Evolutionary conservation across 352 stramenopile species (phyloP), one percentile per base, ranked within the genome.

Genomic region (Phytopythium delawarense): DNA sequence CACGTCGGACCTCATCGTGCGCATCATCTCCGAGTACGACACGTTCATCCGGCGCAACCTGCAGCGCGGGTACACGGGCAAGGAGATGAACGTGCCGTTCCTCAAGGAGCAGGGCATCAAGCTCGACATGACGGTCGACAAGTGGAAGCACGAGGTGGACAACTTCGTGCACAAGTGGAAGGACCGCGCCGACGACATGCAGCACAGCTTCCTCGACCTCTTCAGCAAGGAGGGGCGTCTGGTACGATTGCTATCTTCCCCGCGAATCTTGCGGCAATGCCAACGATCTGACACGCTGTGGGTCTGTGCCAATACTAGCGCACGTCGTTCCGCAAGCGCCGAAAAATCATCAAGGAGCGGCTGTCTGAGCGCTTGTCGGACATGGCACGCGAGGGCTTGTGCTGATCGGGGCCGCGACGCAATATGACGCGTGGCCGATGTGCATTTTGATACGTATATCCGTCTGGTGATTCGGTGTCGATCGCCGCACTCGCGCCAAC

Each of bases 81-180:
- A 96, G 70, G 90, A 96, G 51, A 96, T 97, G 88, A 97, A 97
- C 59, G 88, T 96, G 49, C 82, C 84, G 49, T 90, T 89, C 66
- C 85, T 96, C 53, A 92, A 94, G 61, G 87, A 96, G 65, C 86
- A 93, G 64, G 87, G 65, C 54, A 94, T 96, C 71, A 92, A 96
- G 72, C 82, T 94, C 54, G 87, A 96, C 65, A 94, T 94, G 72
- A 73, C 84, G 15, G 71, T 92, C 52, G 85, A 96, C 70, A 91
- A 94, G 62, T 75, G 89, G 53, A 88, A 88, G 68, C 75, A 91
- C 58, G 79, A 92, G 40, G 85, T 91, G 21, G 84, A 95, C 59
- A 73, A 65, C 20, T 81, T 91, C 48, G 69, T 91, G 42, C 84
- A 93, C 72, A 91, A 91, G 69, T 84, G 75, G 65, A 79, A 91